Conservation (phyloP, 306 rosid genomes). For the Spatholobus suberectus region DNA sequence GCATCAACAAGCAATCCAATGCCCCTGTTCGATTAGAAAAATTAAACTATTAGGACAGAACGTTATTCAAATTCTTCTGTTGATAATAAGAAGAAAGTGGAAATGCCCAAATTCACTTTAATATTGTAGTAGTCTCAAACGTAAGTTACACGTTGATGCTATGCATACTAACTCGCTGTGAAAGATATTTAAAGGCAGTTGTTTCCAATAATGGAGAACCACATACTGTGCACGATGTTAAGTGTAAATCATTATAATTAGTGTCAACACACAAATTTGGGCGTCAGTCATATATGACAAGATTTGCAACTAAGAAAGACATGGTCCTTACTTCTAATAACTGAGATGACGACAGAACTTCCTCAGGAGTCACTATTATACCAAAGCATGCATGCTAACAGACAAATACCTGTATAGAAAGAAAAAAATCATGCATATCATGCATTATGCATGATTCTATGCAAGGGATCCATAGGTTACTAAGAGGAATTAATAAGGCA, state of each 20-base stretch:
- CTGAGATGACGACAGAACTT: neutral
- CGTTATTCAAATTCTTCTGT: neutral
- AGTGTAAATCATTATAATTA: neutral
- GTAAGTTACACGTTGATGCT: neutral
- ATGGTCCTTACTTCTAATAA: neutral
- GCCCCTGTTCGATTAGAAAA: conserved; percentile 38
- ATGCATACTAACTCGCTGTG: neutral
- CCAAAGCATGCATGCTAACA: neutral
- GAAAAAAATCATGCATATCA: neutral
- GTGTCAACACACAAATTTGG: neutral
- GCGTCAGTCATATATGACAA: neutral
- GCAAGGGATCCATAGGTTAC: neutral
- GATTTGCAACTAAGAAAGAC: conserved; percentile 2
- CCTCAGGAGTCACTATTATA: neutral
- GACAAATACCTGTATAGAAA: neutral
- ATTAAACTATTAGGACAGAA: conserved; percentile 20
- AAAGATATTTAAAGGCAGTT: neutral
- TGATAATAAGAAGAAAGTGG: neutral
- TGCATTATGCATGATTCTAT: neutral
- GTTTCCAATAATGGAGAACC: conserved; percentile 13
- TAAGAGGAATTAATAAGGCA: neutral
- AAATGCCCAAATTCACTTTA: neutral
- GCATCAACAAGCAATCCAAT: conserved; percentile 36
- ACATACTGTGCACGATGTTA: neutral
- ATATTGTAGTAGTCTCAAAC: neutral